Conservation (phyloP, 192 early-diverging fungal species). For the Lobulomyces angularis region DNA sequence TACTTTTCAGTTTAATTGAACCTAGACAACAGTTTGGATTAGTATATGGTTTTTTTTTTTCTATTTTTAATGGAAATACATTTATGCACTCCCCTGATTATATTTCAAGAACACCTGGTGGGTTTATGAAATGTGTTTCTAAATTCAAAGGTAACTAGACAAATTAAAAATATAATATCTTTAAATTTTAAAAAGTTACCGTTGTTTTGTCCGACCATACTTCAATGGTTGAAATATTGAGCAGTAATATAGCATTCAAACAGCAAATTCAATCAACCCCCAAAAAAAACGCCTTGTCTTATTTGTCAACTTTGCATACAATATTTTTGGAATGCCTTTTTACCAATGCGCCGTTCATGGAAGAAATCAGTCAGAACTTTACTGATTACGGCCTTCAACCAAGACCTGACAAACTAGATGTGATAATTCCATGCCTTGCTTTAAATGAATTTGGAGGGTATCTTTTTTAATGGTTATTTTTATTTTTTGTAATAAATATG, state of each 20-base stretch:
- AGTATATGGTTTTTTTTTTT: slow-evolving; percentile 47
- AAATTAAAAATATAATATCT: slow-evolving; percentile 7
- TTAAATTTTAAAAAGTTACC: slow-evolving; percentile 1
- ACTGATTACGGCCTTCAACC: too few species aligned
- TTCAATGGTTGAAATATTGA: not conserved
- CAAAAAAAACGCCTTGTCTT: slow-evolving; percentile 42
- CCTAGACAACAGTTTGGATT: slow-evolving; percentile 73
- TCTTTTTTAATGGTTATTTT: slow-evolving; percentile 1
- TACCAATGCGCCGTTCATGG: slow-evolving; percentile 43
- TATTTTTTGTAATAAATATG: slow-evolving; percentile 6
- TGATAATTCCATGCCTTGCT: too few species aligned
- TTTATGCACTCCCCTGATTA: slow-evolving; percentile 51
- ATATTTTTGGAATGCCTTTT: slow-evolving; percentile 56
- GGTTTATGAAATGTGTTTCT: slow-evolving; percentile 56
- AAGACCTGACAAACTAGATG: too few species aligned
- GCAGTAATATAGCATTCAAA: slow-evolving; percentile 24
- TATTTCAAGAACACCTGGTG: slow-evolving; percentile 48
- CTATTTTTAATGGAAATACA: slow-evolving; percentile 59
- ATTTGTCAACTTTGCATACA: slow-evolving; percentile 44
- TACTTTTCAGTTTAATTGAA: slow-evolving; percentile 58
- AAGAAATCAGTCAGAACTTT: slow-evolving; percentile 29
- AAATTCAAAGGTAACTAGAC: slow-evolving; percentile 44
- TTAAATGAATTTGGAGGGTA: slow-evolving; percentile 23
- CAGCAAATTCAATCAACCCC: slow-evolving; percentile 33
- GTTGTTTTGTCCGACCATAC: not conserved